A percentile compares a stretch with the other conserved stretches of the same genome.
Conservation (phyloP, 192 early-diverging fungal species). For the Ambispora gerdemannii region DNA sequence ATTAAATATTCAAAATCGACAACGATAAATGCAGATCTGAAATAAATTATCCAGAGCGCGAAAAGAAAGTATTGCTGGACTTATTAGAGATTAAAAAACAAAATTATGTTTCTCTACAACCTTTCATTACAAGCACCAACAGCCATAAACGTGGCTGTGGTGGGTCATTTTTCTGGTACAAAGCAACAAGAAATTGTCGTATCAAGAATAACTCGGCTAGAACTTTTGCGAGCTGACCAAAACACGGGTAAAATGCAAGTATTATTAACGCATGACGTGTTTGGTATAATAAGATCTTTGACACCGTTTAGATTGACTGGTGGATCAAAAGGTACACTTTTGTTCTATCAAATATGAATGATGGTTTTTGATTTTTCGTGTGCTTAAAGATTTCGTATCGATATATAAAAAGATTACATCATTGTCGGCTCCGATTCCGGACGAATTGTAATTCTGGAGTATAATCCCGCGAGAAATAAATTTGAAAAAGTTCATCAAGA, state of each 20-base stretch:
- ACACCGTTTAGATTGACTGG: slow-evolving; percentile 87
- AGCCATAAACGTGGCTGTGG: slow-evolving; percentile 69
- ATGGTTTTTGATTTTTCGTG: neutral
- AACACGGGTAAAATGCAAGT: slow-evolving; percentile 75
- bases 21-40: too few relatives aligned
- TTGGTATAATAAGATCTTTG: slow-evolving; percentile 83
- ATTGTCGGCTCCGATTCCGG: slow-evolving; percentile 90
- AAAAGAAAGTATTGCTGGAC: too few relatives aligned
- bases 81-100: neutral
- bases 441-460: slow-evolving; percentile 85
- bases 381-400: neutral
- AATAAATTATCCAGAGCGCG: too few relatives aligned
- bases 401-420: slow-evolving; percentile 70
- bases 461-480: slow-evolving; percentile 64
- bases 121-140: slow-evolving; percentile 82
- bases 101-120: slow-evolving; percentile 80
- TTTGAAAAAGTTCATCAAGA: slow-evolving; percentile 87
- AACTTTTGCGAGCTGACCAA: slow-evolving; percentile 77
- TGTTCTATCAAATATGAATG: neutral
- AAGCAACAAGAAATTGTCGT: slow-evolving; percentile 88
- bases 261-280: slow-evolving; percentile 70
- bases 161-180: slow-evolving; percentile 91
- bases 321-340: slow-evolving; percentile 72
- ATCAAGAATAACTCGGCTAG: slow-evolving; percentile 69
- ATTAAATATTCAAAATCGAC: too few relatives aligned